Evolutionary conservation across 129 eudicot genomes (phyloP).

Genomic region (Flaveria ramosissima): DNA sequence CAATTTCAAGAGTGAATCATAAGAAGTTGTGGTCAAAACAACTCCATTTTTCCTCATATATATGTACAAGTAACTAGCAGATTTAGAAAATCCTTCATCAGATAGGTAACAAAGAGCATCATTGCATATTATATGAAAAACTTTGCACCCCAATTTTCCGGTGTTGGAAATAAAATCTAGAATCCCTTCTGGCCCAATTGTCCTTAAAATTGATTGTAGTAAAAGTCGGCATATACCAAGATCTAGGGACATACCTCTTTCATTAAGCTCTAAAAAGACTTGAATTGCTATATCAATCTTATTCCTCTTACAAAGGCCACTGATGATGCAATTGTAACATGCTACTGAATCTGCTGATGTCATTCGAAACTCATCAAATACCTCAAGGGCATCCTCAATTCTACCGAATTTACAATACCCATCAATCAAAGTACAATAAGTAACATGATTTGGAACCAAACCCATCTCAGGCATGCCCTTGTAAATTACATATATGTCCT

Average conservation of each 20-base stretch:
- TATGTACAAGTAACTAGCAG: conserved; percentile 40
- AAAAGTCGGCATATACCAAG: conserved; percentile 36
- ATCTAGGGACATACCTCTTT: conserved; percentile 51
- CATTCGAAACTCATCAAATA: conserved; percentile 60
- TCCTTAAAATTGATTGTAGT: conserved; percentile 35
- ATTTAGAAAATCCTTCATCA: conserved; percentile 45
- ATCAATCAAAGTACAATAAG: conserved; percentile 61
- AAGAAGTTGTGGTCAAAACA: conserved; percentile 28
- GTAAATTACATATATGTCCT: conserved; percentile 50
- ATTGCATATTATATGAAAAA: conserved; percentile 44
- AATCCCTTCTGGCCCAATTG: conserved; percentile 51
- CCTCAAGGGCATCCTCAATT: conserved; percentile 67
- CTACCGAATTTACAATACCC: conserved; percentile 68
- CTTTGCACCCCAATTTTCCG: conserved; percentile 32
- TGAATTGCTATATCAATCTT: conserved; percentile 67
- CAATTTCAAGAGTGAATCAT: conserved; percentile 42
- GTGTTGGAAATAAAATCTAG: conserved; percentile 32
- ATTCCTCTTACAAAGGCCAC: conserved; percentile 55
- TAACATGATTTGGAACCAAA: conserved; percentile 51
- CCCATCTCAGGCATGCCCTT: conserved; percentile 54
- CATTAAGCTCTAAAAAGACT: conserved; percentile 56
- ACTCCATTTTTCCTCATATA: conserved; percentile 51
- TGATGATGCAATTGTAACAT: conserved; percentile 57
- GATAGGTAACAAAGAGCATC: conserved; percentile 56
- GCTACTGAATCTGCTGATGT: conserved; percentile 51